Conservation (phyloP, 768 basidiomycete species). For the Hygrophoropsis aurantiaca region DNA sequence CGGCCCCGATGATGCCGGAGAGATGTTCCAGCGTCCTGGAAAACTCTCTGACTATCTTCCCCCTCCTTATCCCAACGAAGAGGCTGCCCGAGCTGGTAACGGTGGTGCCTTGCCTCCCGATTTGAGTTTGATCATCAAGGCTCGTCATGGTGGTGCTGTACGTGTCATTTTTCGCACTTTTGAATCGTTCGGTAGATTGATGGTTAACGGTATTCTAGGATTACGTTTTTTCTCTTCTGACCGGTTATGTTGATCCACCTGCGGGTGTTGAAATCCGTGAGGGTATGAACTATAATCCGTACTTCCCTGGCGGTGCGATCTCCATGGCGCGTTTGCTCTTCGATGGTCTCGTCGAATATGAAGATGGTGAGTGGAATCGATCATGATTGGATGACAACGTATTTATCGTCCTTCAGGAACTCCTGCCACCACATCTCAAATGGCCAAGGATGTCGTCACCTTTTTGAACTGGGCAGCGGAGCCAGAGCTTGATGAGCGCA, state of each 20-base stretch:
- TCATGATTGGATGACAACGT: background rate
- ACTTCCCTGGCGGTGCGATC: slow-evolving; percentile 98
- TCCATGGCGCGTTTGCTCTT: slow-evolving; percentile 97
- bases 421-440: slow-evolving; percentile 94
- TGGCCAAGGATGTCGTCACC: slow-evolving; percentile 98
- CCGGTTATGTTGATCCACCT: slow-evolving; percentile 95
- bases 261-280: slow-evolving; percentile 94
- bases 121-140: slow-evolving; percentile 95
- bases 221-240: slow-evolving; percentile 95
- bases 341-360: slow-evolving; percentile 95
- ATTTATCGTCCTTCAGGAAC: slow-evolving; percentile 55
- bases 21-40: slow-evolving; percentile 99
- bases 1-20: slow-evolving; percentile 90
- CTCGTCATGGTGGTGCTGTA: slow-evolving; percentile 94
- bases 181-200: slow-evolving; percentile 4
- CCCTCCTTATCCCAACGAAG: slow-evolving; percentile 92
- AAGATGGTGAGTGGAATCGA: slow-evolving; percentile 64
- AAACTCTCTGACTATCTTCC: slow-evolving; percentile 99
- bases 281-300: slow-evolving; percentile 98
- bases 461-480: slow-evolving; percentile 98
- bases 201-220: slow-evolving; percentile 52
- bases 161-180: slow-evolving; percentile 31
- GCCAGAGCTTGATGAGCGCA: slow-evolving; percentile 96
- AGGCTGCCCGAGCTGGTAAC: slow-evolving; percentile 93
- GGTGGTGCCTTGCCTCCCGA: slow-evolving; percentile 96